Evolutionary conservation across 2,329 filamentous ascomycete genomes (phyloP).

Genomic region (Botrytis aclada): DNA sequence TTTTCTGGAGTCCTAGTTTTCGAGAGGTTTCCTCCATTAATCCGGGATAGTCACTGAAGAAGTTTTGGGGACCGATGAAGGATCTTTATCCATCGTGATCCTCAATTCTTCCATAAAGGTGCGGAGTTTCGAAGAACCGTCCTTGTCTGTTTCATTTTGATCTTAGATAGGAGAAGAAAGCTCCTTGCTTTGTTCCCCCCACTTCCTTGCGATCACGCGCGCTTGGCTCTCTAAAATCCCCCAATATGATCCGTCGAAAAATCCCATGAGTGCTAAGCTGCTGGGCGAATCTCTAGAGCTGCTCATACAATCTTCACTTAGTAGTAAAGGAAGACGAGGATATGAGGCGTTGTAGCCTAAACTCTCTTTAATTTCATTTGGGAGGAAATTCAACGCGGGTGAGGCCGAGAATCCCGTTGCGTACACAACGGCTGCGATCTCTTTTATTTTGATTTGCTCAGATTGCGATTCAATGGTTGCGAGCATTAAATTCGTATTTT

Average conservation of each 20-base stretch:
- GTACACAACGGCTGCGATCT: slow-evolving; percentile 4
- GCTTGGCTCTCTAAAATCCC: slow-evolving; percentile 17
- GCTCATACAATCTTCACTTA: slow-evolving; percentile 4
- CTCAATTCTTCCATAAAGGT: background rate
- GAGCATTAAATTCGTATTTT: background rate
- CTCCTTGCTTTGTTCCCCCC: background rate
- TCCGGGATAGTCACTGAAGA: slow-evolving; percentile 6
- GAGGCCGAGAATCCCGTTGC: slow-evolving; percentile 9
- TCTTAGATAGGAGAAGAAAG: no score
- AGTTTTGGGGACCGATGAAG: slow-evolving; percentile 3
- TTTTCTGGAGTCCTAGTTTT: background rate
- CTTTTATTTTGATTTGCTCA: background rate
- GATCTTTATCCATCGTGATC: background rate
- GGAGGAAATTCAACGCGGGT: slow-evolving; percentile 3
- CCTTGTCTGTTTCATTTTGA: no score
- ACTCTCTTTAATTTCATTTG: background rate
- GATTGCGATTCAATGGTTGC: background rate
- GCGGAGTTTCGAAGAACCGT: background rate
- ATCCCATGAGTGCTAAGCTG: slow-evolving; percentile 16
- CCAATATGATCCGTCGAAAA: slow-evolving; percentile 15
- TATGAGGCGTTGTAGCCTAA: background rate
- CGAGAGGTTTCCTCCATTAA: background rate
- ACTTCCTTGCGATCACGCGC: slow-evolving; percentile 10
- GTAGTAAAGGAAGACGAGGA: slow-evolving; percentile 1
- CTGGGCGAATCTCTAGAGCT: background rate